Evolutionary conservation across 345 rosid species (phyloP).

Genomic region (Gossypioides kirkii): DNA sequence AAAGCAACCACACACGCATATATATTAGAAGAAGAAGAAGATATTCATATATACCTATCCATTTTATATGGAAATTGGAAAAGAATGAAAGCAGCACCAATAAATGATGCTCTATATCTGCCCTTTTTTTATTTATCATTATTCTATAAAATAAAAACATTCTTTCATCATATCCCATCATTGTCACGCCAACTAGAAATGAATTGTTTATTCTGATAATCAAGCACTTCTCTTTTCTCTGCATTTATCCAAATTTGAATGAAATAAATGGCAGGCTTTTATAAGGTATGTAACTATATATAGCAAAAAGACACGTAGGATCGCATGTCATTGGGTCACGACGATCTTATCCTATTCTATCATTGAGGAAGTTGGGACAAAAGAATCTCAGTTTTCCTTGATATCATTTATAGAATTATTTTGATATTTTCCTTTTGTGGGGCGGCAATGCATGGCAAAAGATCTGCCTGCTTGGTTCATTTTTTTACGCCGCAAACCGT

Average conservation of each 20-base stretch:
- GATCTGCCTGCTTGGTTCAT: not conserved
- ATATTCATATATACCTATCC: not conserved
- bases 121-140: not conserved
- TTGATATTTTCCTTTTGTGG: not conserved
- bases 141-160: not conserved
- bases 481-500: slow-evolving; percentile 8
- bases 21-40: not conserved
- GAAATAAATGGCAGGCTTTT: not conserved
- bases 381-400: not conserved
- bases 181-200: not conserved
- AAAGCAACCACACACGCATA: not conserved
- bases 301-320: not conserved
- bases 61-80: not conserved
- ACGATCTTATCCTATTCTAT: not conserved
- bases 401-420: not conserved
- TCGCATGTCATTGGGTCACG: slow-evolving; percentile 3
- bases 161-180: not conserved
- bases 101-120: not conserved
- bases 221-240: not conserved
- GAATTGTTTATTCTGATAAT: not conserved
- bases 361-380: slow-evolving; percentile 5
- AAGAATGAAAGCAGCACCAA: not conserved
- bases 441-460: not conserved
- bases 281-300: not conserved
- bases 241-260: no score